A percentile compares a stretch with the other conserved stretches of the same genome.
These are phyloP conservation scores for Talaromyces marneffei DNA, from an alignment of 2,329 filamentous ascomycete species.

Conservation along the genomic window DNA sequence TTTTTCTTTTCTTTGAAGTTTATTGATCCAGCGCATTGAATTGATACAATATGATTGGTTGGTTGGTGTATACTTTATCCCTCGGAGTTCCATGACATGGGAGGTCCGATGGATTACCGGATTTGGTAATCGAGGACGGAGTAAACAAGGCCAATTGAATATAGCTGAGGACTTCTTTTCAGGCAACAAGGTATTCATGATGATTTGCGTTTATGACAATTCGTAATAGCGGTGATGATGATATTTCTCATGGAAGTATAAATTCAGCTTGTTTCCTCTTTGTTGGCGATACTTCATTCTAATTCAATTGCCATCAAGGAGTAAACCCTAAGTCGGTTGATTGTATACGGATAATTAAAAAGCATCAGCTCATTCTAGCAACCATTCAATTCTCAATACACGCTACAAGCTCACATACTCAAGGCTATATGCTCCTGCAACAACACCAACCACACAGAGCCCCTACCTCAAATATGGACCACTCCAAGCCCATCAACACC, in stretches of 20 bases:
- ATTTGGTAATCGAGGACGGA: background rate
- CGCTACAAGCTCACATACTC: background rate
- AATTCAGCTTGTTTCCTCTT: background rate
- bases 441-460: background rate
- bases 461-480: background rate
- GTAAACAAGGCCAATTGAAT: background rate
- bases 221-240: background rate
- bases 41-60: background rate
- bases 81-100: background rate
- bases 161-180: background rate
- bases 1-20: background rate
- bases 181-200: background rate
- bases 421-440: background rate
- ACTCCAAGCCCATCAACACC: background rate
- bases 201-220: background rate
- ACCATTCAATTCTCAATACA: background rate
- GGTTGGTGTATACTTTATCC: background rate
- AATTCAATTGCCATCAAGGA: background rate
- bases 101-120: background rate
- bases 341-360: background rate
- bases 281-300: background rate
- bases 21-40: background rate
- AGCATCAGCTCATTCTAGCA: background rate
- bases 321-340: background rate
- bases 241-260: background rate